These are phyloP conservation scores for Obelidium mucronatum DNA, from an alignment of 192 early-diverging fungal species.

Conservation along the genomic window DNA sequence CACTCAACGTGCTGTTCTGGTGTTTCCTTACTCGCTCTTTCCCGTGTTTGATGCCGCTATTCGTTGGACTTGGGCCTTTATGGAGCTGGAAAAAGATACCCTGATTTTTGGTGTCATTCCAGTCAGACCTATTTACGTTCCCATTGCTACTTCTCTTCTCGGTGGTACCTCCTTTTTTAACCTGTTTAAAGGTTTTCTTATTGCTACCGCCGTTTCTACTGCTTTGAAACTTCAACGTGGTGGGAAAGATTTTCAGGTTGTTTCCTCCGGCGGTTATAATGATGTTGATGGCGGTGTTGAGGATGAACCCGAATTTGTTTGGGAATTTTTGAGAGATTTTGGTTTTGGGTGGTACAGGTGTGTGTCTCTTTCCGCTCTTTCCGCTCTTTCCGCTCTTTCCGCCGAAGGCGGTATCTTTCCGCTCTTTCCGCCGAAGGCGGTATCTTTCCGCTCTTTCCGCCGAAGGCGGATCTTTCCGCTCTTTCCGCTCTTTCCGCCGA, in stretches of 20 bases:
- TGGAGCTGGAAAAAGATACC: constrained; percentile 29
- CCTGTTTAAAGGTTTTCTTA: constrained; percentile 12
- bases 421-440: too few species aligned
- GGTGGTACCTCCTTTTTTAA: background rate
- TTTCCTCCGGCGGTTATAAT: background rate
- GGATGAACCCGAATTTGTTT: constrained; percentile 3
- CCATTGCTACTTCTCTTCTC: constrained; percentile 18
- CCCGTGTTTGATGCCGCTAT: constrained; percentile 27
- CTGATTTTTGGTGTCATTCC: constrained; percentile 36
- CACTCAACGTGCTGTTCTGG: constrained; percentile 3
- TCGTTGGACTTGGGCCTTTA: constrained; percentile 33
- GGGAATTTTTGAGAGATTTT: constrained; percentile 24
- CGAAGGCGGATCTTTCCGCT: too few species aligned
- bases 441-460: too few species aligned
- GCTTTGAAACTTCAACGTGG: constrained; percentile 16
- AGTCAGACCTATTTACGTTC: constrained; percentile 31
- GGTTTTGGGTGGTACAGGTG: constrained; percentile 27
- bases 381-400: too few species aligned
- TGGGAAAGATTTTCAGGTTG: background rate
- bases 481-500: too few species aligned
- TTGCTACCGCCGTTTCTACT: constrained; percentile 5
- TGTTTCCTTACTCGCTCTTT: constrained; percentile 34
- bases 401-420: too few species aligned
- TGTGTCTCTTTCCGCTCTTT: too few species aligned
- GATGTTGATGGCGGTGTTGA: background rate